Evolutionary conservation across 768 basidiomycete genomes (phyloP).

Genomic region (Thelephora ganbajun): DNA sequence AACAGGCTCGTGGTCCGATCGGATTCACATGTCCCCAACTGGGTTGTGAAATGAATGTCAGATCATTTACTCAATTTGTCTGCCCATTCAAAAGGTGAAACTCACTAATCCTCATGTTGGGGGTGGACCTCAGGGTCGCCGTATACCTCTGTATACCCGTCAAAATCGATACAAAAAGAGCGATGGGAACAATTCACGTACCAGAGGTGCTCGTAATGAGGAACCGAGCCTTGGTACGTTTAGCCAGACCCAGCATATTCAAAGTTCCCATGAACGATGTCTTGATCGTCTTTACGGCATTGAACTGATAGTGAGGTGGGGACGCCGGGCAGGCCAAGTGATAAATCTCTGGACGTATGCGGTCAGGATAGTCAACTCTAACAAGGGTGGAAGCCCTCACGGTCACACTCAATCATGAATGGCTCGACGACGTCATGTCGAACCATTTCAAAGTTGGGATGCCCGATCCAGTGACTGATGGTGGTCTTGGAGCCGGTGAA

Average conservation of each 20-base stretch:
- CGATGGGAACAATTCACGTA: slow-evolving; percentile 20
- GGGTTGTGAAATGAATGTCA: slow-evolving; percentile 5
- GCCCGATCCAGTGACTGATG: slow-evolving; percentile 89
- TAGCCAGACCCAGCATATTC: slow-evolving; percentile 97
- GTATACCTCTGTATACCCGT: slow-evolving; percentile 63
- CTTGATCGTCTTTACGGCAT: slow-evolving; percentile 96
- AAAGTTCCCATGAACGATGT: slow-evolving; percentile 97
- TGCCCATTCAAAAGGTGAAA: slow-evolving; percentile 10
- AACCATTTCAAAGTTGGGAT: slow-evolving; percentile 98
- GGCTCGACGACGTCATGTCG: slow-evolving; percentile 96
- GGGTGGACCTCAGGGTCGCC: slow-evolving; percentile 98
- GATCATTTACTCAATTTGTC: background rate
- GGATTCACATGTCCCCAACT: slow-evolving; percentile 99
- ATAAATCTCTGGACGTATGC: slow-evolving; percentile 63
- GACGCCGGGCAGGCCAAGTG: slow-evolving; percentile 97
- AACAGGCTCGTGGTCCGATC: slow-evolving; percentile 96
- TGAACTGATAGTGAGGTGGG: slow-evolving; percentile 95
- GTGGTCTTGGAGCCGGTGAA: slow-evolving; percentile 98
- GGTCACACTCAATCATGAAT: slow-evolving; percentile 98
- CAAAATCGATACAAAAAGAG: slow-evolving; percentile 3
- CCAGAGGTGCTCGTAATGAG: slow-evolving; percentile 91
- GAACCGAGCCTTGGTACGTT: slow-evolving; percentile 95
- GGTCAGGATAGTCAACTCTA: slow-evolving; percentile 1
- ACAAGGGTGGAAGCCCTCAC: slow-evolving; percentile 28
- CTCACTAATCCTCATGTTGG: slow-evolving; percentile 89